These are phyloP conservation scores for Fusarium compactum DNA, from an alignment of 2,329 filamentous ascomycete genomes.

Conservation along the genomic window DNA sequence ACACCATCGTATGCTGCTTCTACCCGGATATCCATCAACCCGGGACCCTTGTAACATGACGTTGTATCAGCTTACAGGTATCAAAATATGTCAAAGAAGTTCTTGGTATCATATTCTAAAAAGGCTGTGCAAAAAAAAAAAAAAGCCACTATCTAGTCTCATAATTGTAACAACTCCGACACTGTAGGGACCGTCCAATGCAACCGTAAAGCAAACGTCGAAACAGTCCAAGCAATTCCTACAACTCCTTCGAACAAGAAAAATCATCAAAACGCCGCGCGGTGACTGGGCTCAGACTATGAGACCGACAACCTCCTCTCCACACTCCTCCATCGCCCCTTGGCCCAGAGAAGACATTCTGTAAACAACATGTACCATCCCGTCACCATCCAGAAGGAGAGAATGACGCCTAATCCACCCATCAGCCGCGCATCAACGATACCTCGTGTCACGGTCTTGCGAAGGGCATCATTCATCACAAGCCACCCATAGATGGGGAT, in stretches of 20 bases:
- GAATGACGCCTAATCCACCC: conserved; percentile 60
- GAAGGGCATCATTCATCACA: conserved; percentile 56
- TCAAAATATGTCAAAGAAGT: conserved; percentile 15
- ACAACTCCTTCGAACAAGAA: conserved; percentile 15
- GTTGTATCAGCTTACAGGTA: conserved; percentile 13
- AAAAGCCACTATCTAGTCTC: conserved; percentile 8
- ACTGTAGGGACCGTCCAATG: conserved; percentile 28
- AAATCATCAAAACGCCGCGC: conserved; percentile 9
- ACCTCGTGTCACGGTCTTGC: conserved; percentile 51
- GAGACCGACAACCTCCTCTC: conserved; percentile 42
- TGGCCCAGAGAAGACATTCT: conserved; percentile 57
- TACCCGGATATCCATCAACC: conserved; percentile 23
- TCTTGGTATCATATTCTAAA: conserved; percentile 41
- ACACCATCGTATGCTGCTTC: conserved; percentile 29
- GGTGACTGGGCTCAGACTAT: conserved; percentile 14
- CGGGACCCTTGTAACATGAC: conserved; percentile 30
- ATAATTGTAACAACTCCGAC: conserved; percentile 16
- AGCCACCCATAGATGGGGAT: conserved; percentile 60
- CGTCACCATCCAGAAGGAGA: conserved; percentile 63
- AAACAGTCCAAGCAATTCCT: conserved; percentile 4
- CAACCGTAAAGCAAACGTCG: conserved; percentile 12
- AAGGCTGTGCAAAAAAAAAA: conserved; percentile 8
- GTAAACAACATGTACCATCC: conserved; percentile 63
- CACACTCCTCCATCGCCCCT: conserved; percentile 49
- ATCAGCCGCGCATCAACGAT: conserved; percentile 60